Evolutionary conservation across 2,329 filamentous ascomycete species (phyloP), one percentile per base, ranked within the genome.

Genomic region (Ophiocordyceps sinensis): DNA sequence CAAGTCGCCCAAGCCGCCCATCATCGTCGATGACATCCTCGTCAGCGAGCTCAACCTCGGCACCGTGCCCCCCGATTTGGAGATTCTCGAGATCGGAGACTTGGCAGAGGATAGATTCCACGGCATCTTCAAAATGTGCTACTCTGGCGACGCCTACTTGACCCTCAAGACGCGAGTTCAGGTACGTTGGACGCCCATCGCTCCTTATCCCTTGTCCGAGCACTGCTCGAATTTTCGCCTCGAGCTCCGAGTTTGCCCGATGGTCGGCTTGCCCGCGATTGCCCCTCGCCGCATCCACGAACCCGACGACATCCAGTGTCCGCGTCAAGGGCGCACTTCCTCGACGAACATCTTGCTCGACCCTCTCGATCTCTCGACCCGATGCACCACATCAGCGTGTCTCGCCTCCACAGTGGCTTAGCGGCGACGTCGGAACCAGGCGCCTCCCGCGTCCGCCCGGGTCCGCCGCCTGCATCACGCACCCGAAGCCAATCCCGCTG

Each of bases 61-160:
- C 57, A 88, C 85, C 45, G 85, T 93, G 39, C 89, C 91, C 37
- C 91, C 91, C 11, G 86, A 96, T 57, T 68, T 98, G 54, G 91
- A 98, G 65, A 96, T 98, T 48, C 67, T 98, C 49, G 91, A 98
- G 69, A 94, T 98, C 62, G 91, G 91, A 43, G 91, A 98, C 62
- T 70, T 98, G 58, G 91, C 91, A 41, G 91, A 96, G 65, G 91
- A 98, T 67, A 75, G 89, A 41, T 98, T 98, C 62, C 77, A 91
- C 44, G 91, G 91, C 58, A 96, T 98, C 52, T 98, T 98, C 73
- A 96, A 96, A 64, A 96, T 98, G 89, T 89, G 83, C 60, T 98
- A 98, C 61, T 79, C 84, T 2, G 91, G 91, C 50, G 89, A 98
- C 65, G 89, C 91, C 28, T 96, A 88, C 59, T 65, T 98, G 64